Percentiles rank a stretch among this genome's conserved stretches.
phyloP scores from a whole-genome alignment of 495 filamentous ascomycete species.

The Xylaria venustula region DNA sequence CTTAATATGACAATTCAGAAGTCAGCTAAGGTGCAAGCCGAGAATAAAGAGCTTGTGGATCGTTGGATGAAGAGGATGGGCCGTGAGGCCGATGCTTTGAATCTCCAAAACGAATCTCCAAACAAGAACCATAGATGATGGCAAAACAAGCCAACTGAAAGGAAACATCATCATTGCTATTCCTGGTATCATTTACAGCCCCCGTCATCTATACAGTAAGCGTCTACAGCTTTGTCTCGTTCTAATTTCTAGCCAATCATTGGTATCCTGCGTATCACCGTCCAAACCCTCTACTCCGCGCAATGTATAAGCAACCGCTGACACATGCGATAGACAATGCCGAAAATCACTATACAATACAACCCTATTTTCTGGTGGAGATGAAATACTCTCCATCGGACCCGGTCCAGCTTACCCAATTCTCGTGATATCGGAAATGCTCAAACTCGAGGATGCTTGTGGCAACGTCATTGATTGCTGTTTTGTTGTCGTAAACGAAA shows the following conservation, averaged over 20 bases:
- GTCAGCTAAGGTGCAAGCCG: constrained; percentile 63
- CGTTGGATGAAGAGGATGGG: constrained; percentile 88
- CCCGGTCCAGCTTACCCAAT: constrained; percentile 89
- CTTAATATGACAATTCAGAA: constrained; percentile 80
- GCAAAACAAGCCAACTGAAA: constrained; percentile 3
- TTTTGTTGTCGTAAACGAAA: constrained; percentile 70
- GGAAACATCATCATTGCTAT: constrained; percentile 18
- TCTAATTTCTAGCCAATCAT: background rate
- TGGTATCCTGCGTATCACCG: background rate
- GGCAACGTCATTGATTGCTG: constrained; percentile 71
- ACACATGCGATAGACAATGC: background rate
- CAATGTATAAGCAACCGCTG: constrained; percentile 1
- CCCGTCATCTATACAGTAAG: constrained; percentile 12
- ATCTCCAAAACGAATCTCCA: constrained; percentile 52
- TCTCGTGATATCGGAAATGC: constrained; percentile 72
- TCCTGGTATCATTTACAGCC: constrained; percentile 18
- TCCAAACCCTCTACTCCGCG: constrained; percentile 1
- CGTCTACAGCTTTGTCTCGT: constrained; percentile 2
- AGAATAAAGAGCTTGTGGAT: constrained; percentile 85
- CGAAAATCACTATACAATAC: background rate
- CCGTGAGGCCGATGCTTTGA: constrained; percentile 85
- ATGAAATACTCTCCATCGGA: constrained; percentile 82
- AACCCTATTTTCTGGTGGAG: constrained; percentile 68
- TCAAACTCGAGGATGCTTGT: constrained; percentile 73
- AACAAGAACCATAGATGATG: constrained; percentile 15